Evolutionary conservation across 495 filamentous ascomycete species (phyloP).

Genomic region (Penicillium pancosmium): DNA sequence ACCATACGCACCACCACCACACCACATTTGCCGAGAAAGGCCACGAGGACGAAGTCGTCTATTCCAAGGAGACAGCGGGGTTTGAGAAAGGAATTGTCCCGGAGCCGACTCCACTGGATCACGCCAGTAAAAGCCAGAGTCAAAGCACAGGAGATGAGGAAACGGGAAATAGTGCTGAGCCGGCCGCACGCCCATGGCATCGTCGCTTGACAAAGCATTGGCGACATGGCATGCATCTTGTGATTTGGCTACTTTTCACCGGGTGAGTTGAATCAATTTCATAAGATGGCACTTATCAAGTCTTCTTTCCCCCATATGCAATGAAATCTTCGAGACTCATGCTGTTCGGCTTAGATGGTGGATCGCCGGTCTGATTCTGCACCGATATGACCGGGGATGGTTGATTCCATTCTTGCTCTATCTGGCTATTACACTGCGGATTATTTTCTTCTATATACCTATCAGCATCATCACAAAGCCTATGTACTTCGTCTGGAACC

Average conservation of each 20-base stretch:
- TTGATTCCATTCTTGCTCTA: conserved; percentile 82
- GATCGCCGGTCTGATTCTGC: conserved; percentile 77
- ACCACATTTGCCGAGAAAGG: conserved; percentile 44
- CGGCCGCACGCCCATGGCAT: conserved; percentile 27
- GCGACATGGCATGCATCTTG: conserved; percentile 48
- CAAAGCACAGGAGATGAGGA: conserved; percentile 36
- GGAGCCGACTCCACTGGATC: conserved; percentile 42
- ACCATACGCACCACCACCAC: conserved; percentile 56
- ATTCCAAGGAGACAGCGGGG: conserved; percentile 44
- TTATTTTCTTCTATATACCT: conserved; percentile 74
- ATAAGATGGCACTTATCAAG: not conserved
- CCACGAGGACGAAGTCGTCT: conserved; percentile 49
- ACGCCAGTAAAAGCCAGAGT: conserved; percentile 41
- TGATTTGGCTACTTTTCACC: conserved; percentile 61
- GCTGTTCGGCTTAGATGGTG: conserved; percentile 66
- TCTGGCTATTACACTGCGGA: conserved; percentile 70
- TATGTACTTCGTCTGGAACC: conserved; percentile 65
- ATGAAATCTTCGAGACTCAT: conserved; percentile 14
- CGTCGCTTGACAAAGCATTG: conserved; percentile 31
- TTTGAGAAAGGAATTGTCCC: conserved; percentile 50
- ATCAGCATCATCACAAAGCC: conserved; percentile 66
- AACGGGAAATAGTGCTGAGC: conserved; percentile 21
- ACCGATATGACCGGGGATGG: conserved; percentile 77
- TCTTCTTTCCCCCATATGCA: not conserved
- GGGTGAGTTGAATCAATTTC: conserved; percentile 48